phyloP scores from a whole-genome alignment of 495 filamentous ascomycete genomes.

The Xylaria scruposa region DNA sequence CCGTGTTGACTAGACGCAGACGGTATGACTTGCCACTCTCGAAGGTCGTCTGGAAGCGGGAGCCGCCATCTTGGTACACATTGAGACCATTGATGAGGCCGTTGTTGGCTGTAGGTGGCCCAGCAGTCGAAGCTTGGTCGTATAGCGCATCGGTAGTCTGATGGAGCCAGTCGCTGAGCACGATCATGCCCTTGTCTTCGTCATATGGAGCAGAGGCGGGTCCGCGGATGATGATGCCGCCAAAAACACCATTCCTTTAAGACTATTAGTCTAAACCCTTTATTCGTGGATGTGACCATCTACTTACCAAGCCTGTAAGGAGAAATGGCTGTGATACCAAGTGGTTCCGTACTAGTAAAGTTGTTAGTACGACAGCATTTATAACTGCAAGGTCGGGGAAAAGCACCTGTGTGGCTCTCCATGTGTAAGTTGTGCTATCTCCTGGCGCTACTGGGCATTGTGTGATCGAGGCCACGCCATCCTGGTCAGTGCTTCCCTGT shows the following conservation, averaged over 20 bases:
- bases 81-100: slow-evolving; percentile 61
- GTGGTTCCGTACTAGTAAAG: slow-evolving; percentile 58
- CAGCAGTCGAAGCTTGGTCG: slow-evolving; percentile 40
- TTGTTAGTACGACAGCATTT: neutral
- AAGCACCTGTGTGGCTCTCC: slow-evolving; percentile 49
- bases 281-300: neutral
- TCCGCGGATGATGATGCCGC: slow-evolving; percentile 56
- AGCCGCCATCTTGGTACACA: slow-evolving; percentile 46
- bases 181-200: slow-evolving; percentile 55
- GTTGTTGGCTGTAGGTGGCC: slow-evolving; percentile 51
- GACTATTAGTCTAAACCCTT: neutral
- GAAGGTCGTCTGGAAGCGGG: slow-evolving; percentile 50
- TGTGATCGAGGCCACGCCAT: slow-evolving; percentile 55
- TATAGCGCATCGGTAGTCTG: slow-evolving; percentile 48
- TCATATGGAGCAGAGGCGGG: slow-evolving; percentile 59
- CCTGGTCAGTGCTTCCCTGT: slow-evolving; percentile 44
- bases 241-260: slow-evolving; percentile 52
- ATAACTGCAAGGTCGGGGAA: neutral
- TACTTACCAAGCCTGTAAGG: slow-evolving; percentile 53
- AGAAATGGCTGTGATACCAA: slow-evolving; percentile 71
- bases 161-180: slow-evolving; percentile 59
- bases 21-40: slow-evolving; percentile 54
- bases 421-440: slow-evolving; percentile 57
- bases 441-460: slow-evolving; percentile 59
- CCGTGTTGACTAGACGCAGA: slow-evolving; percentile 63